Percentiles rank a stretch among this genome's conserved stretches.
phyloP scores from a whole-genome alignment of 805 yeast genomes.

The Kuraishia ogatae region DNA sequence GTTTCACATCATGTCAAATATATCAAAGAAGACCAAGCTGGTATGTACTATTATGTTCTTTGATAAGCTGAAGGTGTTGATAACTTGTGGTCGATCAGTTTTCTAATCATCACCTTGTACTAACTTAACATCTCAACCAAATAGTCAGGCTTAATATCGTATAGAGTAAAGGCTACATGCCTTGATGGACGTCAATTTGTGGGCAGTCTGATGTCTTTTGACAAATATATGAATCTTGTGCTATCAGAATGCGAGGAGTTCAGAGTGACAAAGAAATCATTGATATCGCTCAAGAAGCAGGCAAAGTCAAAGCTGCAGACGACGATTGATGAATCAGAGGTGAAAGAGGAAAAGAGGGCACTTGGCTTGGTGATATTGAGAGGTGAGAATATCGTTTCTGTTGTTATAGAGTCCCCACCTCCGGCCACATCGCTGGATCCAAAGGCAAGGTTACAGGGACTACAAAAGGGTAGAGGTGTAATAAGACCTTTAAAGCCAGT shows the following conservation, averaged over 20 bases:
- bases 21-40: constrained; percentile 36
- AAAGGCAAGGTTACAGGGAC: constrained; percentile 11
- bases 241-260: constrained; percentile 79
- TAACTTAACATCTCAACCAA: constrained; percentile 7
- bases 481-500: constrained; percentile 16
- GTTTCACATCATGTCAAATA: constrained; percentile 17
- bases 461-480: constrained; percentile 23
- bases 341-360: constrained; percentile 60
- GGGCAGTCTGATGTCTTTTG: constrained; percentile 83
- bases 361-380: constrained; percentile 78
- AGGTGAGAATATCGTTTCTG: constrained; percentile 79
- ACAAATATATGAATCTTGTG: constrained; percentile 81
- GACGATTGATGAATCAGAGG: constrained; percentile 23
- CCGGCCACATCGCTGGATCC: constrained; percentile 23
- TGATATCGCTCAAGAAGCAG: constrained; percentile 23
- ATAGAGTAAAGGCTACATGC: constrained; percentile 63
- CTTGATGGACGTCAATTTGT: constrained; percentile 70
- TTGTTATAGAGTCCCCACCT: constrained; percentile 61
- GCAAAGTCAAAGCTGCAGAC: constrained; percentile 13
- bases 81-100: too few species aligned
- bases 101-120: neutral
- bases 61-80: too few species aligned
- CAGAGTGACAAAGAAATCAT: constrained; percentile 59
- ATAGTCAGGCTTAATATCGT: constrained; percentile 62
- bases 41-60: constrained; percentile 17